Conservation (phyloP, 495 filamentous ascomycete genomes). For the Penicillium egyptiacum region DNA sequence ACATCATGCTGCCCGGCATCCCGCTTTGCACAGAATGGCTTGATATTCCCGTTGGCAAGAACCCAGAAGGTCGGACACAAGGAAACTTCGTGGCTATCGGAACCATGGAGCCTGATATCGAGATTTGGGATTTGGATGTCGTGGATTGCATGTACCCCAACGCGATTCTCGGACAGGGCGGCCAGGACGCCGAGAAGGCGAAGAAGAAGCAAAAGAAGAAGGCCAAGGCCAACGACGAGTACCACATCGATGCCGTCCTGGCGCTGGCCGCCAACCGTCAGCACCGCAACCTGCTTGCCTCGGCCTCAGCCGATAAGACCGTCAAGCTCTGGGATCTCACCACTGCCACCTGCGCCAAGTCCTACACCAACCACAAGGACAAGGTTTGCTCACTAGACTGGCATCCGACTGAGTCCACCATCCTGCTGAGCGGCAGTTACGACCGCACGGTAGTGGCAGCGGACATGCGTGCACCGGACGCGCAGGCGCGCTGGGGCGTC, state of each 20-base stretch:
- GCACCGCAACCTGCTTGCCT: constrained; percentile 93
- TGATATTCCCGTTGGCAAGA: constrained; percentile 77
- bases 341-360: constrained; percentile 88
- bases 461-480: constrained; percentile 89
- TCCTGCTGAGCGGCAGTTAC: constrained; percentile 89
- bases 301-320: constrained; percentile 92
- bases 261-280: constrained; percentile 87
- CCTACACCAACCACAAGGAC: constrained; percentile 86
- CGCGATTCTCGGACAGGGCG: constrained; percentile 87
- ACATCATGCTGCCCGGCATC: constrained; percentile 98
- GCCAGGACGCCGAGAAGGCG: constrained; percentile 45
- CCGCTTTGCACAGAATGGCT: constrained; percentile 96
- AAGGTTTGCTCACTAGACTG: constrained; percentile 95
- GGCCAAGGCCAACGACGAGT: constrained; percentile 83
- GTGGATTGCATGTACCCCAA: constrained; percentile 98
- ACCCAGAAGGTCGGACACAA: constrained; percentile 49
- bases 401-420: constrained; percentile 83
- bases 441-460: constrained; percentile 87
- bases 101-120: constrained; percentile 97
- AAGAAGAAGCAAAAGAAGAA: constrained; percentile 76
- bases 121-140: constrained; percentile 95
- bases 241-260: constrained; percentile 92
- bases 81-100: constrained; percentile 94
- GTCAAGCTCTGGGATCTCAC: constrained; percentile 97
- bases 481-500: constrained; percentile 81